Evolutionary conservation across 352 stramenopile genomes (phyloP).

Genomic region (Globisporangium lucens): DNA sequence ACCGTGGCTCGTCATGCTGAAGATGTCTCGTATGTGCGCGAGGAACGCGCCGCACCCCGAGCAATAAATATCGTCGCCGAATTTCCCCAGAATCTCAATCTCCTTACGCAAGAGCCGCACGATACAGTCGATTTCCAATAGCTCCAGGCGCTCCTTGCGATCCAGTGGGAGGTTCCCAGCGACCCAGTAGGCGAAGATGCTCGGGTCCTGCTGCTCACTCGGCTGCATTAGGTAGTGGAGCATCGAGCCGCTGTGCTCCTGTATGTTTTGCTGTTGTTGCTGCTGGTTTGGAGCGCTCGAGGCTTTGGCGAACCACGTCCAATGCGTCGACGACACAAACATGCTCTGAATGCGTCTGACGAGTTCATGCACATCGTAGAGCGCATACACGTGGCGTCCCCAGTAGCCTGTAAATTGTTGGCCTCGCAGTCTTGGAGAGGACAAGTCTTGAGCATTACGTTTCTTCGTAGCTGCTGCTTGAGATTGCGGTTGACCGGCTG

Average conservation of each 20-base stretch:
- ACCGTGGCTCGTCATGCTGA: constrained; percentile 65
- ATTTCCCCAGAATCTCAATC: constrained; percentile 51
- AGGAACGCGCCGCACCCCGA: constrained; percentile 59
- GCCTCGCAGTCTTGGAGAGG: constrained; percentile 8
- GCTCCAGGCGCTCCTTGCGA: constrained; percentile 48
- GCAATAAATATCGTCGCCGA: constrained; percentile 68
- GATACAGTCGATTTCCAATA: constrained; percentile 60
- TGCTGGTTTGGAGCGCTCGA: constrained; percentile 6
- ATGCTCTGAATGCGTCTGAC: constrained; percentile 63
- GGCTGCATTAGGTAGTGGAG: constrained; percentile 31
- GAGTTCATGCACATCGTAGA: constrained; percentile 62
- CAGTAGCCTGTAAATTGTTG: constrained; percentile 52
- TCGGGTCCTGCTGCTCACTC: constrained; percentile 48
- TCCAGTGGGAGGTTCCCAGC: constrained; percentile 66
- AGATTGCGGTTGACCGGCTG: neutral
- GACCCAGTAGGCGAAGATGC: constrained; percentile 79
- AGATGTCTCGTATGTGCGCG: constrained; percentile 70
- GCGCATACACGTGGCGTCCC: constrained; percentile 33
- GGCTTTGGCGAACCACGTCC: constrained; percentile 61
- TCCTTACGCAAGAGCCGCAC: constrained; percentile 55
- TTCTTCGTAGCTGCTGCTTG: constrained; percentile 1
- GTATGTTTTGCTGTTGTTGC: constrained; percentile 13
- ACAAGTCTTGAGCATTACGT: neutral
- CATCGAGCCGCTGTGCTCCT: constrained; percentile 22
- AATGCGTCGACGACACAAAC: constrained; percentile 69